A percentile compares a stretch with the other conserved stretches of the same genome.
These are phyloP conservation scores for Aquanectria penicillioides DNA, from an alignment of 2,329 filamentous ascomycete species.

Conservation along the genomic window DNA sequence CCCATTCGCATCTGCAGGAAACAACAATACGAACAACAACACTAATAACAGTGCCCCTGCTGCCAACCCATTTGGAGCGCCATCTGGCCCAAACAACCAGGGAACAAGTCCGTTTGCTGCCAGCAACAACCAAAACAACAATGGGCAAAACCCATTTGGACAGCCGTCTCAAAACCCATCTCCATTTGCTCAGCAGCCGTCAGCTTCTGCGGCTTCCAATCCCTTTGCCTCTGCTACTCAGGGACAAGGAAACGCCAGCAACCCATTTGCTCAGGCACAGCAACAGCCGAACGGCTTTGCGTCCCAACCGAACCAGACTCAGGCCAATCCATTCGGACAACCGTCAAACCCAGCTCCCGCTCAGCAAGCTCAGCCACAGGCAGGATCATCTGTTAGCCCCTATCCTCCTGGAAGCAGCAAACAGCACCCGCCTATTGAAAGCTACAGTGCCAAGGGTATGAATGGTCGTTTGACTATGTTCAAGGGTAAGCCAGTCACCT, in stretches of 20 bases:
- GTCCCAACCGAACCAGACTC: slow-evolving; percentile 32
- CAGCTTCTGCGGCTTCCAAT: slow-evolving; percentile 35
- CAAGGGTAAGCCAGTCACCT: slow-evolving; percentile 71
- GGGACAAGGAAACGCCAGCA: slow-evolving; percentile 28
- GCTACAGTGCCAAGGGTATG: slow-evolving; percentile 55
- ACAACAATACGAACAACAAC: slow-evolving; percentile 24
- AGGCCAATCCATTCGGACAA: slow-evolving; percentile 40
- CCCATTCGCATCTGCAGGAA: slow-evolving; percentile 39
- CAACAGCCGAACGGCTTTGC: slow-evolving; percentile 37
- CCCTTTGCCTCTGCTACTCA: slow-evolving; percentile 40
- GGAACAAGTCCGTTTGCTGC: slow-evolving; percentile 34
- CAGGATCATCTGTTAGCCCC: slow-evolving; percentile 44
- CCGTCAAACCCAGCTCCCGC: slow-evolving; percentile 29
- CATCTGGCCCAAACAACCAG: slow-evolving; percentile 25
- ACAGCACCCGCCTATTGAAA: slow-evolving; percentile 55
- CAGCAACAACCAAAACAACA: slow-evolving; percentile 29
- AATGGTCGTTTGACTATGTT: slow-evolving; percentile 64
- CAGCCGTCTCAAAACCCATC: slow-evolving; percentile 33
- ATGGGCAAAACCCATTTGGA: slow-evolving; percentile 40
- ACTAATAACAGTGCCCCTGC: slow-evolving; percentile 31
- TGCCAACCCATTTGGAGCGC: slow-evolving; percentile 44
- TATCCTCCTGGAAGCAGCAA: slow-evolving; percentile 57
- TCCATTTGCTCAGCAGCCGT: slow-evolving; percentile 35
- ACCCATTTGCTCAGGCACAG: slow-evolving; percentile 42
- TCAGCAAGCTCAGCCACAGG: slow-evolving; percentile 20